Evolutionary conservation across 345 rosid genomes (phyloP), one percentile per base, ranked within the genome.

Genomic region (Populus alba): DNA sequence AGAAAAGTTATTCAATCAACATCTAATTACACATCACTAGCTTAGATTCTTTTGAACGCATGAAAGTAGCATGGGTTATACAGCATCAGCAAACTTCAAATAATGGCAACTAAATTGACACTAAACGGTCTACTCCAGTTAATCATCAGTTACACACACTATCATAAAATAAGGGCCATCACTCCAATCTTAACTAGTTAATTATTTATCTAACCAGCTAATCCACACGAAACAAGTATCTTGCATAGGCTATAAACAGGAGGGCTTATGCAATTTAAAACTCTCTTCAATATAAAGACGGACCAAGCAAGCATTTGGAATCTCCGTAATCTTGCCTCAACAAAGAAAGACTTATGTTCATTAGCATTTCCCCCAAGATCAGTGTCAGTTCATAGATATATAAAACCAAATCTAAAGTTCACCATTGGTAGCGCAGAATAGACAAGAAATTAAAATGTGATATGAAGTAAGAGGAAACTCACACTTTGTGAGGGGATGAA

Each of bases 401-500:
- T 13, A 35, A 53, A 53, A 6, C 3, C 7, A 11, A 73, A 73
- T 8, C 68, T n/a, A 39, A 17, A 45, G 33, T 47, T 39, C 62
- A 31, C 22, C 33, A 49, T 49, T 23, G 22, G 8, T 47, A 33
- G 5, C 0, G 4, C 45, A 20, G 11, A 31, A 37, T 51, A 7
- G 17, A 9, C 39, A 53, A 4, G 10, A 55, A 53, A 55, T 2
- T 20, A 6, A 53, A 47, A 47, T 13, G 51, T 47, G 18, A 47
- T 47, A 13, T 6, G 23, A 22, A 22, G 22, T 7, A 20, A 55
- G 4, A 55, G 62, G 76, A 35, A 71, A 85, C 98, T 89, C 90
- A 97, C 99, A 88, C 93, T 90, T 97, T 97, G 39, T 86, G 67
- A 61, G 84, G 88, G 65, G 89, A 80, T 45, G 87, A 78, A 27